Conservation (phyloP, 371 early-diverging fungal genomes). For the Apophysomyces ossiformis region DNA sequence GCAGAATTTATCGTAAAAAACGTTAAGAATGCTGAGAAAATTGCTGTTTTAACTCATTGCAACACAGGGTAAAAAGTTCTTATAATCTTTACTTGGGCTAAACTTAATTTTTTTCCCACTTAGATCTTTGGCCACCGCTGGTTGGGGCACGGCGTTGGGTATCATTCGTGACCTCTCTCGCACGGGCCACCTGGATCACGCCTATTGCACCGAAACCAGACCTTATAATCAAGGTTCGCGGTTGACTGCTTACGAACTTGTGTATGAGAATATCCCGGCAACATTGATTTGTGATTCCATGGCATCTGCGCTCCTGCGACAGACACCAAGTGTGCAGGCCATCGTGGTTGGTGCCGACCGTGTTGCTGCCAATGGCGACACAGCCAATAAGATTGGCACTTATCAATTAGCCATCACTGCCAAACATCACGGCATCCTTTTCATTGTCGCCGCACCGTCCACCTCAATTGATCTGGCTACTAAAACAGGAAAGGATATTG, state of each 20-base stretch:
- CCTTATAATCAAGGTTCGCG: constrained; percentile 97
- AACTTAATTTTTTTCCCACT: not conserved
- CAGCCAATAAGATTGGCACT: constrained; percentile 98
- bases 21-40: constrained; percentile 36
- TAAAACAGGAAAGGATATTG: constrained; percentile 73
- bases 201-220: constrained; percentile 94
- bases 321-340: constrained; percentile 67
- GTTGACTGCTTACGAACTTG: constrained; percentile 93
- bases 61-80: constrained; percentile 79
- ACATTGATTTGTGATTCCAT: constrained; percentile 93
- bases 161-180: constrained; percentile 84
- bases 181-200: constrained; percentile 67
- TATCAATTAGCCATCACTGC: constrained; percentile 95
- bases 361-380: constrained; percentile 96
- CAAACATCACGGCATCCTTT: constrained; percentile 80
- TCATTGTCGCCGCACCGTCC: constrained; percentile 95
- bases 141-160: constrained; percentile 88
- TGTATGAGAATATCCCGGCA: constrained; percentile 89
- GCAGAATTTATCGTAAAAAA: constrained; percentile 65
- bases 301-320: constrained; percentile 80
- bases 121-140: constrained; percentile 81
- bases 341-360: constrained; percentile 97
- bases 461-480: constrained; percentile 88
- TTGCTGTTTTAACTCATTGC: constrained; percentile 92
- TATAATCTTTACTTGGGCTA: constrained; percentile 2